Evolutionary conservation across 2,329 filamentous ascomycete species (phyloP).

Genomic region (Apiospora koreana): DNA sequence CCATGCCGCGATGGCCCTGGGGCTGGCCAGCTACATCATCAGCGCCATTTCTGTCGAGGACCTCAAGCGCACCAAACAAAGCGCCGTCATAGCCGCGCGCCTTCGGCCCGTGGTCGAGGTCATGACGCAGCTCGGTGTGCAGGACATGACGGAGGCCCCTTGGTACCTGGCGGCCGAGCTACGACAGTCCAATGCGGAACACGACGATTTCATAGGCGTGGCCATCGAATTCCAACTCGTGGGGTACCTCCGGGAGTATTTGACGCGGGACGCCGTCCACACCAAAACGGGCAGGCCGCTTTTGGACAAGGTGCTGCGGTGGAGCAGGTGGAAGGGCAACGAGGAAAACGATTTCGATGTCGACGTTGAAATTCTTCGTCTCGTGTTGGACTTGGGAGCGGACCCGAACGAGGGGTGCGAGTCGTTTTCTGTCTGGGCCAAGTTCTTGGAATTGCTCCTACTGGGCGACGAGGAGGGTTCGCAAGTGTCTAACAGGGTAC

Average conservation of each 20-base stretch:
- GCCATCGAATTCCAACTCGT: background rate
- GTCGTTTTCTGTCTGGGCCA: background rate
- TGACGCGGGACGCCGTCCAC: background rate
- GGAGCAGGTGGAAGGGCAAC: too few species aligned
- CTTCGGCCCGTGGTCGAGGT: background rate
- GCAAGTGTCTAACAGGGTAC: fast-evolving
- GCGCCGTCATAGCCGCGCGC: background rate
- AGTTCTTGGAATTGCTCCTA: background rate
- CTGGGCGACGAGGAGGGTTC: background rate
- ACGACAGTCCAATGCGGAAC: fast-evolving
- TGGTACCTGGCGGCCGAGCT: background rate
- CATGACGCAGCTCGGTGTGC: background rate
- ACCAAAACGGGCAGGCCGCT: background rate
- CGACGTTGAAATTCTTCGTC: background rate
- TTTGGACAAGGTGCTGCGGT: background rate
- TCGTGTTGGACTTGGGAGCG: background rate
- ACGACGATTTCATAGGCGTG: background rate
- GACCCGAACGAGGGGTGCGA: background rate
- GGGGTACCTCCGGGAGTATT: background rate
- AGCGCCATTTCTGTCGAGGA: background rate
- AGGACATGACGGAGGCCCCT: background rate
- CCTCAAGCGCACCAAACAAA: background rate
- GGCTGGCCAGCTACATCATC: background rate
- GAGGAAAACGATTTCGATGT: too few species aligned
- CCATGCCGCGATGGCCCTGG: background rate